These are phyloP conservation scores for Phoenix dactylifera DNA, from an alignment of 176 grass and related monocot species.

Conservation along the genomic window DNA sequence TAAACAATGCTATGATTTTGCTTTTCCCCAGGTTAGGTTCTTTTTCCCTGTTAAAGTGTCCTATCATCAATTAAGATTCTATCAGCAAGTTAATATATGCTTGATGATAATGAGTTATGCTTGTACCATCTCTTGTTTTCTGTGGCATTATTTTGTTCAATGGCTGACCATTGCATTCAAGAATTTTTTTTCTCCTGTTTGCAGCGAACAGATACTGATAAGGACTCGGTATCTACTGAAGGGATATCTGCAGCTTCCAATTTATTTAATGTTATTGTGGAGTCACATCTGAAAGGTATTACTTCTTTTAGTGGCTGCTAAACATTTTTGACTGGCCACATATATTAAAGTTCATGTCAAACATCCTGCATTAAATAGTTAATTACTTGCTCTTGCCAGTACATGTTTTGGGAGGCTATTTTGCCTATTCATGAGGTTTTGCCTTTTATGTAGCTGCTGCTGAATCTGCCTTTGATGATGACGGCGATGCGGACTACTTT, in stretches of 20 bases:
- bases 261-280: slow-evolving; percentile 87
- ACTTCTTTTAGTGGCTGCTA: background rate
- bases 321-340: no score
- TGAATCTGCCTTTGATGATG: slow-evolving; percentile 91
- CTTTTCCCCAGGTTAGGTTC: no score
- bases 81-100: no score
- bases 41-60: no score
- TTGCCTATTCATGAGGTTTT: slow-evolving; percentile 1
- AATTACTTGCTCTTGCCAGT: no score
- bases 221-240: slow-evolving; percentile 51
- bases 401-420: no score
- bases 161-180: no score
- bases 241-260: slow-evolving; percentile 66
- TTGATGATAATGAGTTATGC: no score
- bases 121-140: no score
- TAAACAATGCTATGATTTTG: no score
- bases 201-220: slow-evolving; percentile 50
- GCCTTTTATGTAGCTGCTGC: slow-evolving; percentile 77
- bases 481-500: slow-evolving; percentile 76
- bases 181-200: slow-evolving; percentile 11
- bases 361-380: background rate
- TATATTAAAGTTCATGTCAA: background rate
- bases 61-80: no score
- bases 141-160: no score
- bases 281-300: slow-evolving; percentile 90